A percentile compares a stretch with the other conserved stretches of the same genome.
Conservation (phyloP, 768 basidiomycete genomes). For the Porpolomopsis calyptriformis region DNA sequence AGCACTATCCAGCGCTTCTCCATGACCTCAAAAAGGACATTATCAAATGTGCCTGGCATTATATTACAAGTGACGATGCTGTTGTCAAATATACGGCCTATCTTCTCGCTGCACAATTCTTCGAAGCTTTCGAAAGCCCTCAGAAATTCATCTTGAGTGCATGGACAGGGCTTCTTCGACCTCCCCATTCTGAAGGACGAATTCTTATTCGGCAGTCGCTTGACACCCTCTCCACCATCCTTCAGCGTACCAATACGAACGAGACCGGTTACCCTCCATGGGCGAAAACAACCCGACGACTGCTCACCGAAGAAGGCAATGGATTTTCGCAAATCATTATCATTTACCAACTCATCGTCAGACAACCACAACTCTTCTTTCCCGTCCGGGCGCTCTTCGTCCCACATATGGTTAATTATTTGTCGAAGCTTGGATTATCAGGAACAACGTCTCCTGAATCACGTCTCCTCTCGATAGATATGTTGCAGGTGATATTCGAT, state of each 20-base stretch:
- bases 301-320: slow-evolving; percentile 73
- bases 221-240: slow-evolving; percentile 73
- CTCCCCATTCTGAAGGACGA: slow-evolving; percentile 63
- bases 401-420: slow-evolving; percentile 83
- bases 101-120: slow-evolving; percentile 84
- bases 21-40: slow-evolving; percentile 81
- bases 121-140: slow-evolving; percentile 79
- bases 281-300: slow-evolving; percentile 76
- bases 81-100: slow-evolving; percentile 91
- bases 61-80: slow-evolving; percentile 75
- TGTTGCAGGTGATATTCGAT: slow-evolving; percentile 81
- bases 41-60: slow-evolving; percentile 88
- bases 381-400: slow-evolving; percentile 87
- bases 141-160: slow-evolving; percentile 84
- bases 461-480: slow-evolving; percentile 79
- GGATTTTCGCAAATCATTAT: slow-evolving; percentile 55
- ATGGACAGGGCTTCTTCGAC: slow-evolving; percentile 82
- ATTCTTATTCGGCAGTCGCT: slow-evolving; percentile 75
- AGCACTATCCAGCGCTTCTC: slow-evolving; percentile 71
- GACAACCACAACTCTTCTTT: slow-evolving; percentile 86
- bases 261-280: slow-evolving; percentile 62
- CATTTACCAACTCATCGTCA: slow-evolving; percentile 87
- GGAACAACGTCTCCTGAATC: slow-evolving; percentile 64
- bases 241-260: slow-evolving; percentile 49
- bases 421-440: slow-evolving; percentile 80